Evolutionary conservation across 352 stramenopile genomes (phyloP), one percentile per base, ranked within the genome.

Genomic region (Bremia lactucae): DNA sequence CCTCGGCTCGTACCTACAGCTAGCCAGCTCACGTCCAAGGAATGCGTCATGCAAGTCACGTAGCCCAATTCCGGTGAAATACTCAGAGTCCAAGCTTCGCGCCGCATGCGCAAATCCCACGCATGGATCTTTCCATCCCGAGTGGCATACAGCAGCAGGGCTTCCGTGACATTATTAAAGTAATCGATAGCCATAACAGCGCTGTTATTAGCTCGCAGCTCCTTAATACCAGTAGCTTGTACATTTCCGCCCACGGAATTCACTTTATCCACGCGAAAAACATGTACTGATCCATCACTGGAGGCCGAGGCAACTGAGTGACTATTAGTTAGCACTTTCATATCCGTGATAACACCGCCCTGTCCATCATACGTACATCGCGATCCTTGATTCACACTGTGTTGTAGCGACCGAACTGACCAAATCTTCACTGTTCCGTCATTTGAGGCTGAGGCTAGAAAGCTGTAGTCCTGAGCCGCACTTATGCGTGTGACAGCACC

Each of bases 361-460:
- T 98, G 92, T 6, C 80, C 85, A 21, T 89, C 78, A 56, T 98
- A 98, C 8, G 90, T 97, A 18, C 87, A 73, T 15, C 82, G 81
- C 19, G 90, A 97, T 48, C 90, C 75, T 50, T 96, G 72, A 36
- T 95, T 96, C 38, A 96, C 81, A 45, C 82, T 95, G 54, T 97
- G 82, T 51, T 97, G 87, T 53, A 97, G 72, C 13, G 95, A 94
- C 15, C 82, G 65, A 18, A 97, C 73, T 14, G 78, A 91, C 91
- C 95, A 99, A 25, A 99, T 78, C 70, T 96, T 92, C 22, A 96
- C 90, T 11, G 89, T 97, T 14, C 91, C 92, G 66, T 99, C 96
- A 40, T 92, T 89, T 21, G 87, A 97, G n/a, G 81, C 90, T 2
- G 93, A 97, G 2, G 89, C 90, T 39, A 99, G 83, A 46, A 98